phyloP scores from a whole-genome alignment of 768 basidiomycete genomes.

The Dentipellis sp. region DNA sequence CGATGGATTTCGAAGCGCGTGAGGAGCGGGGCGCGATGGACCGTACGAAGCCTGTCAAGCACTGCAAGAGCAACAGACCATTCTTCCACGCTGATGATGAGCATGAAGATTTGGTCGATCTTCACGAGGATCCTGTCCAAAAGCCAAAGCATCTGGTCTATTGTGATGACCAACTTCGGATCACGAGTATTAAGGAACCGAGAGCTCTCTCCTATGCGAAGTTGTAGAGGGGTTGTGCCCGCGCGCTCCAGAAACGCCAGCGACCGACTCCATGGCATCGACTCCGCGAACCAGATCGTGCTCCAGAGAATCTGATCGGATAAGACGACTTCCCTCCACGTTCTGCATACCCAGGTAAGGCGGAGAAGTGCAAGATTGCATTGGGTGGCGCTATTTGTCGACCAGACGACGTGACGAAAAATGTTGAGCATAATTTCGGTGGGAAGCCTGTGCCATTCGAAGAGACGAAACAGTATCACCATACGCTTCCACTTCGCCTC shows the following conservation, averaged over 20 bases:
- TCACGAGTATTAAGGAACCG: constrained; percentile 3
- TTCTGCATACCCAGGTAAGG: constrained; percentile 50
- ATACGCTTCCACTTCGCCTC: constrained; percentile 6
- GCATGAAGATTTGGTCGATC: constrained; percentile 46
- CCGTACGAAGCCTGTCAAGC: constrained; percentile 34
- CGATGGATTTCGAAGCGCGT: constrained; percentile 62
- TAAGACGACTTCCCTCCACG: constrained; percentile 18
- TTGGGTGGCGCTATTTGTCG: constrained; percentile 21
- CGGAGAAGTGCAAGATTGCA: constrained; percentile 26
- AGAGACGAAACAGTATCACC: constrained; percentile 29
- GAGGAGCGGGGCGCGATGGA: constrained; percentile 21
- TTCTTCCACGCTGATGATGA: constrained; percentile 47
- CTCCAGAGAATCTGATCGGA: constrained; percentile 26
- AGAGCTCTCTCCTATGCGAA: constrained; percentile 45
- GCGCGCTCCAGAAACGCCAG: constrained; percentile 50
- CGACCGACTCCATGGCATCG: constrained; percentile 40
- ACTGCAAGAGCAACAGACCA: constrained; percentile 46
- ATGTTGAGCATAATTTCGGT: constrained; percentile 57
- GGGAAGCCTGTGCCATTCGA: constrained; percentile 53
- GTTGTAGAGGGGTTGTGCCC: constrained; percentile 42
- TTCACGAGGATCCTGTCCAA: constrained; percentile 42
- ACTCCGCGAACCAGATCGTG: constrained; percentile 54
- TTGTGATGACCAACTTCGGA: constrained; percentile 24
- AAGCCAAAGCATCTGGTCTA: constrained; percentile 35
- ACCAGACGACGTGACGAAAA: constrained; percentile 53